Conservation (phyloP, 1,284 basidiomycete genomes). For the Melampsora abietis-canadensis region DNA sequence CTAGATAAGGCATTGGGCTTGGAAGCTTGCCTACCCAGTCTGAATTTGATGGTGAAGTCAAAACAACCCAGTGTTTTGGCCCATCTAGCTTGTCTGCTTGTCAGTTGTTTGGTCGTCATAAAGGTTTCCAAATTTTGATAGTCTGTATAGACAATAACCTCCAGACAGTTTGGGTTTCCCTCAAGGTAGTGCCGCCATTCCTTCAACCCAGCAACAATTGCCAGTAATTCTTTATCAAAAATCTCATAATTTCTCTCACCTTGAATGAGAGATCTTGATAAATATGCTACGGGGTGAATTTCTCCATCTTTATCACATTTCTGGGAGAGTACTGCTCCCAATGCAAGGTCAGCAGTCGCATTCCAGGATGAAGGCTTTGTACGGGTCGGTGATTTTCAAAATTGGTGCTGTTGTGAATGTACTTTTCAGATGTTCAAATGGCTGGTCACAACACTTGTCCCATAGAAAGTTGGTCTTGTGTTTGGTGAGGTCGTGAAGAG, state of each 20-base stretch:
- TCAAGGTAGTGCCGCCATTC: conserved; percentile 6
- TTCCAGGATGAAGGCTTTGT: background rate
- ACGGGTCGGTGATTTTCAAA: background rate
- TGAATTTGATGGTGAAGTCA: conserved; percentile 10
- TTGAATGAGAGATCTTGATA: too few species aligned
- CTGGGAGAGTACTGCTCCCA: conserved; percentile 7
- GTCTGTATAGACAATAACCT: too few species aligned
- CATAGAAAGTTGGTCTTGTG: too few species aligned
- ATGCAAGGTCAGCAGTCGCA: conserved; percentile 13
- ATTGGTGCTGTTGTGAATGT: background rate
- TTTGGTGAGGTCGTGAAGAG: too few species aligned
- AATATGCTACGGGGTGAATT: conserved; percentile 12
- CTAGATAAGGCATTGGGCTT: background rate
- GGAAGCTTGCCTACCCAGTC: background rate
- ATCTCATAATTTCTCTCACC: conserved; percentile 5
- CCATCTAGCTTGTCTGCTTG: conserved; percentile 12
- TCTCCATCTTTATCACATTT: background rate
- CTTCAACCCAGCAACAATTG: background rate
- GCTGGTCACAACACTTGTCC: background rate
- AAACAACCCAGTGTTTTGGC: background rate
- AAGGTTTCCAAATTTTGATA: too few species aligned
- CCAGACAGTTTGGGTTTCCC: too few species aligned
- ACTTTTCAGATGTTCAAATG: background rate
- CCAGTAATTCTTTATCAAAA: conserved; percentile 16
- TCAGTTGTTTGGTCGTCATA: too few species aligned